Evolutionary conservation across 257 asterid genomes (phyloP).

Genomic region (Ligustrum vulgare): DNA sequence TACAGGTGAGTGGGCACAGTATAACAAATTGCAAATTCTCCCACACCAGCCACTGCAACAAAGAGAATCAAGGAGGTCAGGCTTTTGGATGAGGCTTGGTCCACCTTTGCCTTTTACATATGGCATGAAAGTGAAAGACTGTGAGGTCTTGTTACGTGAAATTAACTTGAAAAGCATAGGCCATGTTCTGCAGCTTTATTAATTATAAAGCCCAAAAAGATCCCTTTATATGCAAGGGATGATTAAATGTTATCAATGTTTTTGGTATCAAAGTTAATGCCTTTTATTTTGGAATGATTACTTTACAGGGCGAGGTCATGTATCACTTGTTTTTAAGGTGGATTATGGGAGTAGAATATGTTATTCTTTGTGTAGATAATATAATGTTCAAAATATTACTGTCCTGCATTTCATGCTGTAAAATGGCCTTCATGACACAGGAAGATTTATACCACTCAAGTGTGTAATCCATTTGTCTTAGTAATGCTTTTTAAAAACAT

Average conservation of each 20-base stretch:
- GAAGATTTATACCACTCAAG: constrained; percentile 39
- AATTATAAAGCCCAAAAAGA: neutral
- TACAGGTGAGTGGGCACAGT: constrained; percentile 21
- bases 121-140: constrained; percentile 42
- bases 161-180: neutral
- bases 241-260: neutral
- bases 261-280: neutral
- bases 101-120: constrained; percentile 24
- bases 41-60: constrained; percentile 34
- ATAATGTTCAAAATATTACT: constrained; percentile 26
- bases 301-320: neutral
- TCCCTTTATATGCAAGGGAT: neutral
- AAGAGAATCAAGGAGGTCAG: constrained; percentile 34
- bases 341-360: too few relatives aligned
- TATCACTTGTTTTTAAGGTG: neutral
- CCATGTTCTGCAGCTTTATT: constrained; percentile 4
- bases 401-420: constrained; percentile 21
- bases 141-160: constrained; percentile 21
- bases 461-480: constrained; percentile 28
- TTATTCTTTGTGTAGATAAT: too few relatives aligned
- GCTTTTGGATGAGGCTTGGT: constrained; percentile 28
- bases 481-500: constrained; percentile 1
- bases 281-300: neutral
- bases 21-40: constrained; percentile 28
- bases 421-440: constrained; percentile 20